Conservation (phyloP, 805 yeast species). For the Nakazawaea ernobii region DNA sequence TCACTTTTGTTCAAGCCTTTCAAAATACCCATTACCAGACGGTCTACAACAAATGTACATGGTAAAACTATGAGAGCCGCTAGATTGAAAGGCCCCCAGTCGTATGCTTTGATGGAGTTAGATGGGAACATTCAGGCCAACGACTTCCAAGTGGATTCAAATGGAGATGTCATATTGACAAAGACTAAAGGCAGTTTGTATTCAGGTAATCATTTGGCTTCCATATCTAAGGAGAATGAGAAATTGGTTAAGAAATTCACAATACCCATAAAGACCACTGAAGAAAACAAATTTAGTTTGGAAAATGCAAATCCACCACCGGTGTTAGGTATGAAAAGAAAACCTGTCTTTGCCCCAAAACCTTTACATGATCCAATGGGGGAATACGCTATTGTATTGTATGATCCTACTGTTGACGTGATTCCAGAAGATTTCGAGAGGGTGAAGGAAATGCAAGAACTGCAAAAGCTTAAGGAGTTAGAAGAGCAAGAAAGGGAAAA, state of each 20-base stretch:
- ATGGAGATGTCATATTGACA: constrained; percentile 18
- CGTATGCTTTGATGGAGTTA: constrained; percentile 34
- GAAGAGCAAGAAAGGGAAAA: constrained; percentile 17
- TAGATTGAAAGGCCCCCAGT: constrained; percentile 27
- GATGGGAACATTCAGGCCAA: constrained; percentile 12
- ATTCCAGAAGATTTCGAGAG: constrained; percentile 21
- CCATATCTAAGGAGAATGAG: constrained; percentile 32
- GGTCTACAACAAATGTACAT: constrained; percentile 15
- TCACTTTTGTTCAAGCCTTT: constrained; percentile 60
- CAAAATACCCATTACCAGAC: constrained; percentile 49
- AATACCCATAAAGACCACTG: constrained; percentile 50
- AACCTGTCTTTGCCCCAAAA: constrained; percentile 68
- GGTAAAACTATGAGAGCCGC: constrained; percentile 20
- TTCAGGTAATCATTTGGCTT: constrained; percentile 43
- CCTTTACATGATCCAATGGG: constrained; percentile 94
- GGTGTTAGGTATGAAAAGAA: constrained; percentile 76
- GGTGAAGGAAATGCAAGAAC: constrained; percentile 22
- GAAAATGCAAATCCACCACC: constrained; percentile 52
- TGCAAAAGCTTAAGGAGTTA: constrained; percentile 19
- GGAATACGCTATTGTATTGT: constrained; percentile 89
- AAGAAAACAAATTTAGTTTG: constrained; percentile 25
- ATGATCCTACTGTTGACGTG: constrained; percentile 89
- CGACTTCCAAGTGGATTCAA: constrained; percentile 22
- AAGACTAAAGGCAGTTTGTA: constrained; percentile 56
- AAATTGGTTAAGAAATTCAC: constrained; percentile 45